A percentile compares a stretch with the other conserved stretches of the same genome.
Conservation (phyloP, 2,329 filamentous ascomycete genomes). For the Aspergillus novoparasiticus region DNA sequence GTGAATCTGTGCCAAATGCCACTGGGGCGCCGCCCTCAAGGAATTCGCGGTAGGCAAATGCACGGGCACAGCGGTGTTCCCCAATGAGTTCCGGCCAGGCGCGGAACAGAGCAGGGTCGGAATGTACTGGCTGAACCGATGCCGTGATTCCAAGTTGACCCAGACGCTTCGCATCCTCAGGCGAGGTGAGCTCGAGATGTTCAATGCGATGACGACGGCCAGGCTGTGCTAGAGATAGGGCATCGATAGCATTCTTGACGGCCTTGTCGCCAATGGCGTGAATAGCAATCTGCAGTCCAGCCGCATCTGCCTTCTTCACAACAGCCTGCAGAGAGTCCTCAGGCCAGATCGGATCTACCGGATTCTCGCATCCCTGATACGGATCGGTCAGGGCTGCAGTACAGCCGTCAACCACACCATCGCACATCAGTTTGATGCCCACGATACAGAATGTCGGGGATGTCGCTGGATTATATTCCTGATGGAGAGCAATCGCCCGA, state of each 20-base stretch:
- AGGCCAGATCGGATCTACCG: slow-evolving; percentile 52
- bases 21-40: slow-evolving; percentile 48
- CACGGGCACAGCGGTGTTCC: slow-evolving; percentile 47
- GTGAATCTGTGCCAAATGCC: slow-evolving; percentile 53
- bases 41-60: slow-evolving; percentile 56
- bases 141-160: slow-evolving; percentile 50
- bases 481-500: slow-evolving; percentile 46
- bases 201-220: slow-evolving; percentile 53
- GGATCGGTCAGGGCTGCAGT: slow-evolving; percentile 53
- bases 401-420: slow-evolving; percentile 55
- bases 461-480: slow-evolving; percentile 41
- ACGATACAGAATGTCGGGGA: slow-evolving; percentile 48
- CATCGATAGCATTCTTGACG: slow-evolving; percentile 50
- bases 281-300: slow-evolving; percentile 52
- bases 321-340: slow-evolving; percentile 45
- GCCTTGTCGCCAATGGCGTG: slow-evolving; percentile 56
- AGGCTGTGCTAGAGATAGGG: slow-evolving; percentile 44
- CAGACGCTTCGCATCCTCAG: slow-evolving; percentile 51
- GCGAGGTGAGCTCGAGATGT: slow-evolving; percentile 53
- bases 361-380: slow-evolving; percentile 45
- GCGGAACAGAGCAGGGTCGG: slow-evolving; percentile 49
- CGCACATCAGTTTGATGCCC: slow-evolving; percentile 55
- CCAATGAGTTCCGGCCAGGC: slow-evolving; percentile 53
- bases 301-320: slow-evolving; percentile 46
- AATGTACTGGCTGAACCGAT: slow-evolving; percentile 43